Evolutionary conservation across 129 eudicot genomes (phyloP).

Genomic region (sunflower (Helianthus annuus)): DNA sequence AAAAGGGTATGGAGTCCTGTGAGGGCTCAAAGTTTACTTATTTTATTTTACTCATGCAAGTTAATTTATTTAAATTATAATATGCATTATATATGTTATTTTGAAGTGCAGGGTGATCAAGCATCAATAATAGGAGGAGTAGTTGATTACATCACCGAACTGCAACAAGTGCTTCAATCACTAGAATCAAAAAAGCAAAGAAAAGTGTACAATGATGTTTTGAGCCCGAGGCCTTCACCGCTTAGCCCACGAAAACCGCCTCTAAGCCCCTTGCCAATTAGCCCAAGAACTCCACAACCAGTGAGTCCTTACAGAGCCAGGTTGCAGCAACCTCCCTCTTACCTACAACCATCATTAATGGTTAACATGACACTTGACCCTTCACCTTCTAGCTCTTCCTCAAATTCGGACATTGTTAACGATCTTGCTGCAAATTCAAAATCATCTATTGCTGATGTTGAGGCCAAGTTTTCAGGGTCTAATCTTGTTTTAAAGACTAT

Average conservation of each 20-base stretch:
- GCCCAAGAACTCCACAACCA: slow-evolving; percentile 83
- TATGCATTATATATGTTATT: background rate
- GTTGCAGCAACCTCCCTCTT: slow-evolving; percentile 19
- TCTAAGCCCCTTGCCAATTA: slow-evolving; percentile 81
- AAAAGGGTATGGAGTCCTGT: slow-evolving; percentile 51
- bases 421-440: slow-evolving; percentile 87
- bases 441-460: slow-evolving; percentile 80
- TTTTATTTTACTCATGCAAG: background rate
- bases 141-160: slow-evolving; percentile 76
- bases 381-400: slow-evolving; percentile 50
- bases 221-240: slow-evolving; percentile 70
- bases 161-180: slow-evolving; percentile 87
- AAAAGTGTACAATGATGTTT: slow-evolving; percentile 61
- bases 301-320: slow-evolving; percentile 59
- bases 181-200: slow-evolving; percentile 95
- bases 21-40: too few species aligned
- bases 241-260: slow-evolving; percentile 86
- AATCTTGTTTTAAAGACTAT: slow-evolving; percentile 72
- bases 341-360: slow-evolving; percentile 15
- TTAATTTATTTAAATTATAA: too few species aligned
- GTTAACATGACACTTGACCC: slow-evolving; percentile 19
- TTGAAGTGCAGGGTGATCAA: slow-evolving; percentile 75
- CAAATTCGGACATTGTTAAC: slow-evolving; percentile 50
- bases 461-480: slow-evolving; percentile 81
- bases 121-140: slow-evolving; percentile 99